Conservation (phyloP, 441 rosid species). For the Populus hybrid region DNA sequence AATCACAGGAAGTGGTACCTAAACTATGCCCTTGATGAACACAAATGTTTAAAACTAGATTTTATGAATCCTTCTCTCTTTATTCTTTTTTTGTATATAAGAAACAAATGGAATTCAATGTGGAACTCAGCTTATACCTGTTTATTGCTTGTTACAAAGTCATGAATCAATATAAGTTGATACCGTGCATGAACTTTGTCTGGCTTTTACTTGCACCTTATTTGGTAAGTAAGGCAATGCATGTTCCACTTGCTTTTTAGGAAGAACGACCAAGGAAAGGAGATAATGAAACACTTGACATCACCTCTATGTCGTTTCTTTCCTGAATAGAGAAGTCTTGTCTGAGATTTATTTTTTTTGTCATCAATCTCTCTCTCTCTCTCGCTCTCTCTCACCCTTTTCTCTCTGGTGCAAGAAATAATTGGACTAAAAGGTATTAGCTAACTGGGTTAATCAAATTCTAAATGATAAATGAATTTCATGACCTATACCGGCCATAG, state of each 20-base stretch:
- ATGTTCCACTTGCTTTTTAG: not conserved
- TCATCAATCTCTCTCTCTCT: constrained; percentile 4
- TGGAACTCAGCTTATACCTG: not conserved
- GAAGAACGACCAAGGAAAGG: not conserved
- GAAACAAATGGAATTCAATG: not conserved
- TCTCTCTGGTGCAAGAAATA: not conserved
- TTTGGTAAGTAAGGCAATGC: not conserved
- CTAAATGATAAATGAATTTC: not conserved
- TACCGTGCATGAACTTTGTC: not conserved
- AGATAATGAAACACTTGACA: not conserved
- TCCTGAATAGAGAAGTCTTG: no score
- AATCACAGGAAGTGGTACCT: constrained; percentile 41
- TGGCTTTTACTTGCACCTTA: not conserved
- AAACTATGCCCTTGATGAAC: constrained; percentile 12
- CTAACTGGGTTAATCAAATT: not conserved
- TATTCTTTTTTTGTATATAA: not conserved
- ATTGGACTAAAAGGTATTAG: no score
- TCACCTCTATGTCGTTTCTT: not conserved
- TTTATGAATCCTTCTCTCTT: not conserved
- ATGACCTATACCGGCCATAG: not conserved
- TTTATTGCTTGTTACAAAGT: not conserved
- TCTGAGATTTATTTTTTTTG: no score
- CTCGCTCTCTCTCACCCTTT: not conserved
- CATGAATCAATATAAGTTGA: not conserved
- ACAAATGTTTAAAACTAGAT: not conserved